Evolutionary conservation across 2,329 filamentous ascomycete species (phyloP), one percentile per base, ranked within the genome.

Genomic region (Didymella pomorum): DNA sequence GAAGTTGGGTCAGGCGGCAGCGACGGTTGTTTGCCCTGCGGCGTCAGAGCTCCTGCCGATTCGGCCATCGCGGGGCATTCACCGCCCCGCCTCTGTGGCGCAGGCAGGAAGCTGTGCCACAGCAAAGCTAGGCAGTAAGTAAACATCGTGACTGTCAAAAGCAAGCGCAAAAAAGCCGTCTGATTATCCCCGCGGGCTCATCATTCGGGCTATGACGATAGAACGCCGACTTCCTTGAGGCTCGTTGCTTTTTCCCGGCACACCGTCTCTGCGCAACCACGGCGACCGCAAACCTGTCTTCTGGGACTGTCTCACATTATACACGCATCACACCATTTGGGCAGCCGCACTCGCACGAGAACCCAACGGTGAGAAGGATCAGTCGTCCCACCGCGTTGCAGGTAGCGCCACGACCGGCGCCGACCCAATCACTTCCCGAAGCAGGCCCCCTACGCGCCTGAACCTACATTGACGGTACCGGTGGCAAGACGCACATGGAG

Each of bases 1-100:
- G 48, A 51, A 58, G 58, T 58, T 62, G 58, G 59, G 48, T 65
- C 56, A 43, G 54, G 48, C 52, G 54, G 48, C 52, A 56, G 60
- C 50, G 45, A 58, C 37, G 28, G 37, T 45, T 58, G 56, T 53
- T 50, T 50, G 50, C 50, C 50, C 53, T 53, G 44, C 55, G 35
- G 47, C 46, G 43, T 25, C 4, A 25, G 3, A 25, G 23, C 23
- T 25, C 23, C 55, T 55, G 54, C 56, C 59, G 48, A 39, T 26
- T 47, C 49, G 29, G 45, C 50, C 56, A 58, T 41, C 44, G 56
- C 56, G 66, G 64, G 66, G 64, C 64, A 56, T 3, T 21, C 33
- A 41, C 4, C 43, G 50, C 56, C 56, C 56, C 56, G 46, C 56
- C 45, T 58, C 33, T 35, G 56, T 58, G 56, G 56, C 50, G 31